A percentile compares a stretch with the other conserved stretches of the same genome.
phyloP scores from a whole-genome alignment of 257 asterid species.

The Nicotiana knightiana region DNA sequence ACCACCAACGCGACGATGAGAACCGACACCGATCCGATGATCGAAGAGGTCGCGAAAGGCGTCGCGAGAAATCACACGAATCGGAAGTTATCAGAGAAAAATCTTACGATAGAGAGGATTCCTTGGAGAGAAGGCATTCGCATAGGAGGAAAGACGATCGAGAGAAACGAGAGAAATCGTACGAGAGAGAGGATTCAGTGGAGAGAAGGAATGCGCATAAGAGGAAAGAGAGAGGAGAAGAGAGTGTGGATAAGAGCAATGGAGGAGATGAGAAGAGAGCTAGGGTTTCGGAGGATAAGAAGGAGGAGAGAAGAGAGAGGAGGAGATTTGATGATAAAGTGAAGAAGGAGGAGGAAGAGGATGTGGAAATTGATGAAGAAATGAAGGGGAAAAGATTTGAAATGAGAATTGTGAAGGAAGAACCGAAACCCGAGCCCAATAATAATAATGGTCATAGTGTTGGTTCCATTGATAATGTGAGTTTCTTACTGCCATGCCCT shows the following conservation, averaged over 20 bases:
- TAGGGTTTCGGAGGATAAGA: slow-evolving; percentile 14
- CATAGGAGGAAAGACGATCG: not conserved
- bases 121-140: no score
- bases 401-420: slow-evolving; percentile 28
- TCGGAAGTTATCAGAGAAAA: no score
- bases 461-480: slow-evolving; percentile 51
- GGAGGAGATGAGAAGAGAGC: slow-evolving; percentile 18
- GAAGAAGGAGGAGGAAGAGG: slow-evolving; percentile 27
- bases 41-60: slow-evolving; percentile 28
- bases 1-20: slow-evolving; percentile 17
- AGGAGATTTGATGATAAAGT: slow-evolving; percentile 46
- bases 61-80: slow-evolving; percentile 6
- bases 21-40: slow-evolving; percentile 27
- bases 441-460: slow-evolving; percentile 20
- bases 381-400: slow-evolving; percentile 12
- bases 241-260: slow-evolving; percentile 35
- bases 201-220: slow-evolving; percentile 43
- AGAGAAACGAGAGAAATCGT: slow-evolving; percentile 24
- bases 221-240: slow-evolving; percentile 73
- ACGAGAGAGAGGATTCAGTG: slow-evolving; percentile 52
- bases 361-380: slow-evolving; percentile 24
- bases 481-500: slow-evolving; percentile 12
- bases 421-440: slow-evolving; percentile 19
- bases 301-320: slow-evolving; percentile 41
- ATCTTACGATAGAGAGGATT: no score